Base-by-base conservation (phyloP, 208 protist species). In the Naegleria gruberi region DNA sequence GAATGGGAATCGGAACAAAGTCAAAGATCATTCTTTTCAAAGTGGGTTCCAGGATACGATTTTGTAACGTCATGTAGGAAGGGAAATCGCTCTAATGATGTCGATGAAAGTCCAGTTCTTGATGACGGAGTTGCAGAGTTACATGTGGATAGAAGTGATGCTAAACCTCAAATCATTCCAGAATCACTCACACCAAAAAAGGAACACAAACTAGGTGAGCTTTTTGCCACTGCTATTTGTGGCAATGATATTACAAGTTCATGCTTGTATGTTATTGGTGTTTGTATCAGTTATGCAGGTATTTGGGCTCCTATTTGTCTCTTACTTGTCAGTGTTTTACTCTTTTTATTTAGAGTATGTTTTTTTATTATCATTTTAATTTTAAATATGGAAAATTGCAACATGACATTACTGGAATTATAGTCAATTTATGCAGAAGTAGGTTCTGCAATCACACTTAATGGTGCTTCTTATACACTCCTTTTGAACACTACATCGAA, bases 401-500 rank as follows among this genome's bases (percentile, higher is more conserved):
- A 37, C 74, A 44, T 7, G 12, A 44, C 40, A 57, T 37, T 47
- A 44, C 41, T 45, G n/a, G n/a, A 47, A 17, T 37, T 37, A 34
- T 47, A 74, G 46, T 19, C 19, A 34, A 93, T 94, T 87, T 96
- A 95, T 90, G 87, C 42, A n/a, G 94, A 97, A 90, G 94, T 96
- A 4, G 94, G 94, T 47, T 94, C 91, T 85, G 95, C 96, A 55
- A 57, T 97, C 23, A 95, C 95, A 46, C 91, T 97, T 37, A 96
- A 97, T 90, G 95, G 95, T 30, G 96, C 95, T 3, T 94, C 93
- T 17, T 97, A 97, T 91, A 96, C 93, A 73, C 89, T 95, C 34
- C 43, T 97, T 30, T 91, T 96, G 40, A 97, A 97, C 87, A 96
- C 95, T 6, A 95, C 94, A 0, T 93, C 91, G 10, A 97, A 97